Percentiles rank a stretch among this genome's conserved stretches.
phyloP scores from a whole-genome alignment of 225 moss, liverwort and hornwort genomes.

The Sphagnum contortum region DNA sequence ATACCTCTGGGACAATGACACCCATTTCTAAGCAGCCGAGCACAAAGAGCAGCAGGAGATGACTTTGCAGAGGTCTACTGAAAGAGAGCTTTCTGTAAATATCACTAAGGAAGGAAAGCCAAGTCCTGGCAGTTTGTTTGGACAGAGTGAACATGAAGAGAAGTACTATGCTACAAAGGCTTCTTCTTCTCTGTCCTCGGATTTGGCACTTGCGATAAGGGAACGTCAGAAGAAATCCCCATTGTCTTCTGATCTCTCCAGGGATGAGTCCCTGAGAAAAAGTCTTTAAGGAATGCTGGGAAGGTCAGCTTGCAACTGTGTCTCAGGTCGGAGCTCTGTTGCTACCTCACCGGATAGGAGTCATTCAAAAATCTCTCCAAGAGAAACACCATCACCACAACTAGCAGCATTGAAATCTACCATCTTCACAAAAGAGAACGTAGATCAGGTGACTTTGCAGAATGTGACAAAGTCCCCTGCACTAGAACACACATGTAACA shows the following conservation, averaged over 20 bases:
- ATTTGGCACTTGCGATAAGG: constrained; percentile 3
- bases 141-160: constrained; percentile 2
- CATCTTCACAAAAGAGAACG: too few relatives aligned
- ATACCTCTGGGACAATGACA: too few relatives aligned
- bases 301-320: constrained; percentile 7
- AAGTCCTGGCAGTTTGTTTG: not conserved
- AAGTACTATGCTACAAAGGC: constrained; percentile 25
- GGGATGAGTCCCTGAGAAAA: constrained; percentile 21
- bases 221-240: constrained; percentile 19
- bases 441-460: too few relatives aligned
- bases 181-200: constrained; percentile 13
- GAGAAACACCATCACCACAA: too few relatives aligned
- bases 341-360: constrained; percentile 9
- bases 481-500: constrained; percentile 6
- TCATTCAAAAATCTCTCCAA: constrained; percentile 9
- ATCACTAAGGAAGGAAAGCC: constrained; percentile 10
- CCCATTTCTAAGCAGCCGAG: too few relatives aligned
- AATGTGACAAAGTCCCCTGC: not conserved
- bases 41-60: too few relatives aligned
- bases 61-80: too few relatives aligned
- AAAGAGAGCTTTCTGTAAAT: constrained; percentile 17
- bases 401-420: too few relatives aligned
- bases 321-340: not conserved
- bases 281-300: constrained; percentile 17
- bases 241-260: constrained; percentile 23